phyloP scores from a whole-genome alignment of 257 asterid genomes.

The Solanum ahanhuiri region DNA sequence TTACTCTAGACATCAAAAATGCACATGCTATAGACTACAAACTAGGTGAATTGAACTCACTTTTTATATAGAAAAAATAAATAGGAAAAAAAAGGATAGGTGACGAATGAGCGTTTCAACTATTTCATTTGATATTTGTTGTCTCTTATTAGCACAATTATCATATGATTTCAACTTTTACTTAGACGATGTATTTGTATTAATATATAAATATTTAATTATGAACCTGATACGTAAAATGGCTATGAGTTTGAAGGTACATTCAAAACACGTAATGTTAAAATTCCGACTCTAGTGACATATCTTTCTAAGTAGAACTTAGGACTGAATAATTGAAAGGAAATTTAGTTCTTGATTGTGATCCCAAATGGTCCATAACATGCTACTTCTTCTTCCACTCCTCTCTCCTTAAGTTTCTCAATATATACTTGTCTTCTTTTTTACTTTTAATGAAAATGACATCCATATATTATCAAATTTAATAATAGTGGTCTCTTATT shows the following conservation, averaged over 20 bases:
- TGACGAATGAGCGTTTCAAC: background rate
- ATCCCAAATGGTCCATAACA: background rate
- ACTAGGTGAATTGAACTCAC: background rate
- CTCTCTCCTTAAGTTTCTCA: background rate
- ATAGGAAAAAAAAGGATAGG: background rate
- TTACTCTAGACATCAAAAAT: background rate
- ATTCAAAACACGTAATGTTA: no score
- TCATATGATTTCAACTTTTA: no score
- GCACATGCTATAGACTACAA: background rate
- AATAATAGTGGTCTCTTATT: background rate
- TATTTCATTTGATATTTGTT: no score
- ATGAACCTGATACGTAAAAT: background rate
- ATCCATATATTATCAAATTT: background rate
- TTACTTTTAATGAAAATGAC: background rate
- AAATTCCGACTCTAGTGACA: background rate
- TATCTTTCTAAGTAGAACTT: background rate
- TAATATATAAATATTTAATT: background rate
- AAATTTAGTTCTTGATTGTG: background rate
- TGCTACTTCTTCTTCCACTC: background rate
- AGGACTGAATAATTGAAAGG: background rate
- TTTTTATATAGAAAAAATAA: no score
- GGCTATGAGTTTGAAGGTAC: no score
- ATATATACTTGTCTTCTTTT: background rate
- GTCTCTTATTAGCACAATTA: no score
- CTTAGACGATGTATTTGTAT: background rate